These are phyloP conservation scores for Ramalina intermedia DNA, from an alignment of 495 filamentous ascomycete species.

Conservation along the genomic window DNA sequence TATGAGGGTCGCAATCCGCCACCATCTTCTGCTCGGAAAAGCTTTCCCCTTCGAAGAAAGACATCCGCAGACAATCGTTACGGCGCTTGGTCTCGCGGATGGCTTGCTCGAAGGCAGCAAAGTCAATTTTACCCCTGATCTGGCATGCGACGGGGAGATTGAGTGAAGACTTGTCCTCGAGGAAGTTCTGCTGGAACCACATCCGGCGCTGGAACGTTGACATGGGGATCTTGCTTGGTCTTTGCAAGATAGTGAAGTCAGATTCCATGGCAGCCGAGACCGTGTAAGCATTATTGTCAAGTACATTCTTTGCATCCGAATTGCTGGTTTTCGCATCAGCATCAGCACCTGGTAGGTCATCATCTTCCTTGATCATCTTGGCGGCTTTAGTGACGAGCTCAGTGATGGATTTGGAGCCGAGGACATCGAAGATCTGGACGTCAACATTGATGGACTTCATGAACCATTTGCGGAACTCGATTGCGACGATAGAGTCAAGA, in stretches of 20 bases:
- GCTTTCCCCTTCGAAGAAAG: conserved; percentile 15
- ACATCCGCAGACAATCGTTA: conserved; percentile 24
- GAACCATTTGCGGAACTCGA: conserved; percentile 30
- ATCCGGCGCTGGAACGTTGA: conserved; percentile 18
- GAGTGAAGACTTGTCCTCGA: conserved; percentile 21
- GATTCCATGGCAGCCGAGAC: not conserved
- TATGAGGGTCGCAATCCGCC: conserved; percentile 6
- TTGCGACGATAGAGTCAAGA: conserved; percentile 29
- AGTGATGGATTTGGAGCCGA: conserved; percentile 13
- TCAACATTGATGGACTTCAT: conserved; percentile 9
- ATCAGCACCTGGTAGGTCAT: not conserved
- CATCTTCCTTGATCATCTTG: conserved; percentile 4
- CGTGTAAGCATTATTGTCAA: not conserved
- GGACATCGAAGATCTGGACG: conserved; percentile 15
- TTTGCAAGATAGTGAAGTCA: conserved; percentile 4
- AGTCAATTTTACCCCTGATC: conserved; percentile 16
- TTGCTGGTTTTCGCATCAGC: not conserved
- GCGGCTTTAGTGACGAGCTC: conserved; percentile 11
- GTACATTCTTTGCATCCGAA: not conserved
- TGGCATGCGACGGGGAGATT: conserved; percentile 20
- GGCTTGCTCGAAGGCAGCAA: conserved; percentile 14
- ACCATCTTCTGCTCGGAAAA: conserved; percentile 14
- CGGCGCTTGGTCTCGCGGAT: conserved; percentile 12
- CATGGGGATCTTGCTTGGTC: conserved; percentile 14
- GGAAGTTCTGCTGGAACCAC: conserved; percentile 17